A percentile compares a stretch with the other conserved stretches of the same genome.
Evolutionary conservation across 2,329 filamentous ascomycete species (phyloP).

Genomic region (Arachnopeziza araneosa): DNA sequence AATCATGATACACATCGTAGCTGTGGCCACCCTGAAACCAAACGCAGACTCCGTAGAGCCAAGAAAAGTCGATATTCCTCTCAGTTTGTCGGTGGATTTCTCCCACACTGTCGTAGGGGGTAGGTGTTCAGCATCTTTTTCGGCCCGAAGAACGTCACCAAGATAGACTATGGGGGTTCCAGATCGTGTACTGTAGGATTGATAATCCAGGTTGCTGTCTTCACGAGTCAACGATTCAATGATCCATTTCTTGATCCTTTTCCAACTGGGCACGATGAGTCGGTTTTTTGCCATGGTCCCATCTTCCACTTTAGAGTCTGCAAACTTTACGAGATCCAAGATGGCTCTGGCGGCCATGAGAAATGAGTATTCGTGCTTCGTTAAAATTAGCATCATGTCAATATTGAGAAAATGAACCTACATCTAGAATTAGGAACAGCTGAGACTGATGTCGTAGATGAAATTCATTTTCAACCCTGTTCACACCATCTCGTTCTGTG

Average conservation of each 20-base stretch:
- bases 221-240: constrained; percentile 46
- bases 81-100: constrained; percentile 51
- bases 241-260: constrained; percentile 58
- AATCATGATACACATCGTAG: constrained; percentile 65
- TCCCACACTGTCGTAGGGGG: constrained; percentile 55
- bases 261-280: constrained; percentile 56
- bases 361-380: constrained; percentile 4
- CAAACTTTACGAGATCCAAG: constrained; percentile 56
- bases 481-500: not conserved
- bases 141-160: constrained; percentile 39
- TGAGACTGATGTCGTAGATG: constrained; percentile 5
- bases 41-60: constrained; percentile 59
- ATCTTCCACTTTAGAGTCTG: constrained; percentile 53
- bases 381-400: not conserved
- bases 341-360: constrained; percentile 47
- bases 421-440: constrained; percentile 5
- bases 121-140: constrained; percentile 64
- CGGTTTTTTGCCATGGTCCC: constrained; percentile 56
- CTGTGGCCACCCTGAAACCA: constrained; percentile 63
- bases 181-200: constrained; percentile 38
- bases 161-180: constrained; percentile 39
- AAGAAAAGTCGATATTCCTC: constrained; percentile 51
- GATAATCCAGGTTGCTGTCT: constrained; percentile 43
- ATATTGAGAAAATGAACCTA: not conserved
- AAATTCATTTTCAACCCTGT: not conserved